These are phyloP conservation scores for Proliferodiscus dingleyae DNA, from an alignment of 2,329 filamentous ascomycete species.

Conservation along the genomic window DNA sequence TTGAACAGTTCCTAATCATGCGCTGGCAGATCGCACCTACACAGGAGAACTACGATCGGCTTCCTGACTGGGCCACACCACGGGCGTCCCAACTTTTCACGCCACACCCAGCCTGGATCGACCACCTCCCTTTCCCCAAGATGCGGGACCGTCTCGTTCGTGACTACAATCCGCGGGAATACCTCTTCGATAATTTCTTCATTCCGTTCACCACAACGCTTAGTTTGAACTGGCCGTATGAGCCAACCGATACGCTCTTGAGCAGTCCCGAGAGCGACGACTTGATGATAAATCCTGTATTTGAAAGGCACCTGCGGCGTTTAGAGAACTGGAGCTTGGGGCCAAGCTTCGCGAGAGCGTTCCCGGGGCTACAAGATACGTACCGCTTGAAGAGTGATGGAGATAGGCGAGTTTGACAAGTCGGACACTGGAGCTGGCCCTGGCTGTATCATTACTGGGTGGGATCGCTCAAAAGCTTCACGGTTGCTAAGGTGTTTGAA, in stretches of 20 bases:
- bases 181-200: constrained; percentile 76
- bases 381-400: constrained; percentile 31
- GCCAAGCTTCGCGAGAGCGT: constrained; percentile 58
- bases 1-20: constrained; percentile 63
- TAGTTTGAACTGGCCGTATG: constrained; percentile 80
- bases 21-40: constrained; percentile 80
- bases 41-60: constrained; percentile 69
- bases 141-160: constrained; percentile 65
- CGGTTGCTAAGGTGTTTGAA: too few relatives aligned
- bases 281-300: constrained; percentile 78
- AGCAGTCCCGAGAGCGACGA: constrained; percentile 53
- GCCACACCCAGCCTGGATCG: constrained; percentile 75
- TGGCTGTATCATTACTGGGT: neutral
- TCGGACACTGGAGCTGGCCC: too few relatives aligned
- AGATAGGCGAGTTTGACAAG: constrained; percentile 17
- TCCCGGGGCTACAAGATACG: constrained; percentile 51
- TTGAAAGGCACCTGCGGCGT: constrained; percentile 72
- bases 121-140: constrained; percentile 72
- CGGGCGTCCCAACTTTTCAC: constrained; percentile 59
- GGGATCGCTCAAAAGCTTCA: neutral
- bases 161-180: constrained; percentile 43
- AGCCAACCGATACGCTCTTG: constrained; percentile 64
- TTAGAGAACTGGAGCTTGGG: constrained; percentile 81
- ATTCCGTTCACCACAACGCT: constrained; percentile 74
- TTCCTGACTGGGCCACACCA: constrained; percentile 71